Percentiles rank a stretch among this genome's conserved stretches.
Conservation (phyloP, 108 stramenopile genomes). For the Cyclotella sp. region DNA sequence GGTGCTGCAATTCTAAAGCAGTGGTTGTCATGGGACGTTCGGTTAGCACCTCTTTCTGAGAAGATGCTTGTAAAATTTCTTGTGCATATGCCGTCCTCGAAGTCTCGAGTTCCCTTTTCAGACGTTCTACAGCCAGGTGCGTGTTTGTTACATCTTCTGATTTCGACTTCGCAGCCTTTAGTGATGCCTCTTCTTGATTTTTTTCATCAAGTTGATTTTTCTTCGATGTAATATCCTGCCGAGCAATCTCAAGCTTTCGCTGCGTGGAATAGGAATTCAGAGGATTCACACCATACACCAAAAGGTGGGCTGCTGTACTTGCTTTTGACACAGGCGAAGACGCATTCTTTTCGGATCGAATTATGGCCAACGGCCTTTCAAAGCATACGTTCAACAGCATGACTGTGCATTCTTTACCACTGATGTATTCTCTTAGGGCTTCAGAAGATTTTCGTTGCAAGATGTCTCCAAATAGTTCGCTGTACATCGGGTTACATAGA, state of each 20-base stretch:
- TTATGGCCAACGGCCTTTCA: conserved; percentile 84
- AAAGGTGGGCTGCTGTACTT: conserved; percentile 19
- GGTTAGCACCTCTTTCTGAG: conserved; percentile 14
- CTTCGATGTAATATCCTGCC: conserved; percentile 63
- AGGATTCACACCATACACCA: conserved; percentile 31
- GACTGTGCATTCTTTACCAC: conserved; percentile 65
- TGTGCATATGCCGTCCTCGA: conserved; percentile 50
- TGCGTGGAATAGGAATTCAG: conserved; percentile 46
- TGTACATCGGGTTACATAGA: conserved; percentile 79
- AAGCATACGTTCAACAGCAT: conserved; percentile 82
- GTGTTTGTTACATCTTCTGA: conserved; percentile 41
- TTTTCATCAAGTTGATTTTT: conserved; percentile 60
- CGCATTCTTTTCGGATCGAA: conserved; percentile 76
- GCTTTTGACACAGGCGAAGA: conserved; percentile 27
- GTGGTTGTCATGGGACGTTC: conserved; percentile 67
- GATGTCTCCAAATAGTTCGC: conserved; percentile 75
- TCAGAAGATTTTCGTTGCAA: conserved; percentile 61
- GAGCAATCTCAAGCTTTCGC: conserved; percentile 45
- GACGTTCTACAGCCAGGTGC: conserved; percentile 53
- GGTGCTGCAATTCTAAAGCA: conserved; percentile 77
- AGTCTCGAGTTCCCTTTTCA: conserved; percentile 55
- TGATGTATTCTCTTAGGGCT: conserved; percentile 65
- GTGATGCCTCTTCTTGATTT: conserved; percentile 52
- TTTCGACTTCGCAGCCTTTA: conserved; percentile 52
- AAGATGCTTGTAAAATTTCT: conserved; percentile 31